Evolutionary conservation across 768 basidiomycete species (phyloP), one percentile per base, ranked within the genome.

Genomic region (Kockovaella imperatae): DNA sequence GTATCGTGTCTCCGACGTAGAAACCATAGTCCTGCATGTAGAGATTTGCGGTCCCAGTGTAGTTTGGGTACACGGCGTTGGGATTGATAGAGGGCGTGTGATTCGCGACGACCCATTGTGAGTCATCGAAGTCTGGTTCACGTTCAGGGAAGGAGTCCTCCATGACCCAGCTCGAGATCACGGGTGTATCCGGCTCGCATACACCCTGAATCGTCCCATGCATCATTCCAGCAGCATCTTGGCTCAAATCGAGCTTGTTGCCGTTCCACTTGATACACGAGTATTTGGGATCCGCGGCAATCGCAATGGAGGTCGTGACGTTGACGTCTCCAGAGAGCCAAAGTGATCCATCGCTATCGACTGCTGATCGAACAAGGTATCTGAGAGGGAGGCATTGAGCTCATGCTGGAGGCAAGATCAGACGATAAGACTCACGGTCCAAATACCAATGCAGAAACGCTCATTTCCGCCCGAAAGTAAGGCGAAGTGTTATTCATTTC

Each of bases 1-100:
- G 88, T 13, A 89, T 73, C 35, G n/a, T 17, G 24, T 2, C 23
- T 35, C 28, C 41, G 15, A 41, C 85, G 82, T 42, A 36, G 32
- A 21, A 89, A 49, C 80, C 83, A 67, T 89, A 89, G 68, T 88
- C 87, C 61, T 86, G 87, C 1, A 84, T 86, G 68, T 86, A 87
- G 24, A 89, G 71, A n/a, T 87, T 83, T 1, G 8, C 45, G 4
- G 45, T 26, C 3, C 48, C 34, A 15, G 18, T 42, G 32, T 28
- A 44, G 18, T 84, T 84, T 54, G 83, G 84, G 52, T 77, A 73
- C 3, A 83, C 83, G 58, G 80, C 79, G 41, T 75, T 74, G 1
- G 83, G 82, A 48, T 83, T 81, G 55, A 84, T 85, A 24, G 87
- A 87, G 18, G 74, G 76, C n/a, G 77, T 83, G 51, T 81, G 81